Conservation (phyloP, 768 basidiomycete genomes). For the Suillus discolor region DNA sequence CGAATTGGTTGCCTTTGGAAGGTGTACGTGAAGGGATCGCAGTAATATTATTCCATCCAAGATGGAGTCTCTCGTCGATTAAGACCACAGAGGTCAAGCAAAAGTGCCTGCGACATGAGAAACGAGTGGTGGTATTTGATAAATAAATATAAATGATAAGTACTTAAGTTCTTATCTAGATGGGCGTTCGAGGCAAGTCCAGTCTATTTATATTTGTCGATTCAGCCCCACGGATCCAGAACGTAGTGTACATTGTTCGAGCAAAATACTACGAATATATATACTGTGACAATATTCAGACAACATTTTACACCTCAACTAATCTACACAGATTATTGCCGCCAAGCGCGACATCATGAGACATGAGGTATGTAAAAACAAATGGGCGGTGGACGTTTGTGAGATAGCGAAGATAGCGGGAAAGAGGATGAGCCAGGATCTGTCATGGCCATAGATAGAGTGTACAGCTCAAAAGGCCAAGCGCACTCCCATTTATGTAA, state of each 20-base stretch:
- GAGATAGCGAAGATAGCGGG: not conserved
- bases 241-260: not conserved
- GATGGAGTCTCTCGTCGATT: too few relatives aligned
- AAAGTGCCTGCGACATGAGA: too few relatives aligned
- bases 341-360: not conserved
- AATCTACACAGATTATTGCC: not conserved
- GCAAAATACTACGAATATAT: not conserved
- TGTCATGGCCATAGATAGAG: not conserved
- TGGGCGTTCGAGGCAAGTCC: not conserved
- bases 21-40: too few relatives aligned
- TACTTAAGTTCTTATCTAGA: not conserved
- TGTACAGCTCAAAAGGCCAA: not conserved
- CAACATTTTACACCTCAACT: not conserved
- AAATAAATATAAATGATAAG: not conserved
- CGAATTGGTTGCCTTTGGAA: not conserved
- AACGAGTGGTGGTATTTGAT: too few relatives aligned
- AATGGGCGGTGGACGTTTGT: not conserved
- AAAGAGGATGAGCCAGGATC: not conserved
- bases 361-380: not conserved
- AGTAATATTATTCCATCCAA: too few relatives aligned
- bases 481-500: not conserved
- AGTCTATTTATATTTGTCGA: not conserved
- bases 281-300: not conserved
- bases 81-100: too few relatives aligned
- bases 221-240: not conserved